phyloP scores from a whole-genome alignment of 148 eudicot genomes.

The Vaccinium corymbosum region DNA sequence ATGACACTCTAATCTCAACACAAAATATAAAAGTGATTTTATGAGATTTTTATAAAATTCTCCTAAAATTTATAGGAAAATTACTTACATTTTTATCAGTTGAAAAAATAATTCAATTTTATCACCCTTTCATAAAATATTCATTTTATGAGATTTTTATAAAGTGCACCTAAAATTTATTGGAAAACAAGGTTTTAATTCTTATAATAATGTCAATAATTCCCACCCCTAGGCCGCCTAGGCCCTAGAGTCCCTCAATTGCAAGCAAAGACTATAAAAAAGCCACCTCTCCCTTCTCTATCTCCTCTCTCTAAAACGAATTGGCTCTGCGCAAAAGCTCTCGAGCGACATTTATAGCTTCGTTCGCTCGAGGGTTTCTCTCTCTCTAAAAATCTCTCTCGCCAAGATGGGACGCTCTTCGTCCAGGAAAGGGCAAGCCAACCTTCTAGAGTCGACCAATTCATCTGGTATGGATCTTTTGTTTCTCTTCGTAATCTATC shows the following conservation, averaged over 20 bases:
- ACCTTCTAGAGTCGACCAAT: slow-evolving; percentile 13
- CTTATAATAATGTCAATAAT: too few relatives aligned
- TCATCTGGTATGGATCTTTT: slow-evolving; percentile 11
- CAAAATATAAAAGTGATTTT: too few relatives aligned
- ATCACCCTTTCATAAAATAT: too few relatives aligned
- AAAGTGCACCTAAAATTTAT: too few relatives aligned
- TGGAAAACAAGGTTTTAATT: too few relatives aligned
- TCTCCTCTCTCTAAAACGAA: not conserved
- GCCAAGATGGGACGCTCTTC: slow-evolving; percentile 20
- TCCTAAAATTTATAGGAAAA: too few relatives aligned
- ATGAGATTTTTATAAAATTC: too few relatives aligned
- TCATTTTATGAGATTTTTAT: too few relatives aligned
- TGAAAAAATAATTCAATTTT: too few relatives aligned
- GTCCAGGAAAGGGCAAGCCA: slow-evolving; percentile 18
- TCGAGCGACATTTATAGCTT: slow-evolving; percentile 10
- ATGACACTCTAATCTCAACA: too few relatives aligned
- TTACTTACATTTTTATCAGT: too few relatives aligned
- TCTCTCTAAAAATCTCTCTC: slow-evolving; percentile 7
- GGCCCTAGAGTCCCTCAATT: not conserved
- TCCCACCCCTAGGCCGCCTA: too few relatives aligned
- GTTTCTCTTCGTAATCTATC: slow-evolving; percentile 11
- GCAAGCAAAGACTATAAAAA: not conserved
- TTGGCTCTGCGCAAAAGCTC: not conserved
- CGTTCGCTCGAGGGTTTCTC: slow-evolving; percentile 10
- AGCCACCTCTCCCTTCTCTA: not conserved